Base-by-base conservation (phyloP, 768 basidiomycete genomes). In the Psilocybe cubensis region DNA sequence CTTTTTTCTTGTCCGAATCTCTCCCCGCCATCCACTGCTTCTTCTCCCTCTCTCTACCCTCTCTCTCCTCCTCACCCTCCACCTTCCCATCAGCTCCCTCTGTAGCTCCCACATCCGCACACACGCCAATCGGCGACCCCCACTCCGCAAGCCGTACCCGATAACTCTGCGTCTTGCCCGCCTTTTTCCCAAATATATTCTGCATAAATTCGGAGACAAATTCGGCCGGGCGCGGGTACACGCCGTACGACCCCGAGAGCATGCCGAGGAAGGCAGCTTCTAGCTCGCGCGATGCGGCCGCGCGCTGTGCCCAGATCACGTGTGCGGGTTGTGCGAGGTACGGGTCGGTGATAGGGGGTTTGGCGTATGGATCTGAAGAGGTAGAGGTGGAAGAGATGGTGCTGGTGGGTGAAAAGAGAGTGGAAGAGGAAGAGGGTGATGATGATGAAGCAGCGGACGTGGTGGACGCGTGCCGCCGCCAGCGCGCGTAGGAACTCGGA, bases 191-290 rank as follows among this genome's bases (percentile, higher is more conserved):
- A 67, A 90, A 91, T 2, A 81, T 72, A 12, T 71, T 64, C 54
- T 75, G 69, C 44, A 89, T 63, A 47, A 77, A 52, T 10, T 76
- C 72, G 10, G 74, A 58, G n/a, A 89, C 58, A 63, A 83, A 79
- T 42, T 80, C 72, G 31, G 80, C 73, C 3, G 86, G 85, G 0
- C 76, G 78, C 0, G 80, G 77, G 56, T 84, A 75, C 41, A 91
- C 73, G 23, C 76, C 76, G 58, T 77, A 85, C n/a, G n/a, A n/a
- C 63, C 80, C 80, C 60, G 68, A 63, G 8, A 92, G 74, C 87
- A 90, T 88, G 21, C 77, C 72, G 57, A 79, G 73, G 67, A 88
- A 91, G 14, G 85, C 69, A 6, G 63, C 72, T 67, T 92, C 90
- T 23, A 90, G 63, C 24, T 79, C 72, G 44, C 72, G 71, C 40